Evolutionary conservation across 116 monocot genomes (phyloP), one percentile per base, ranked within the genome.

Genomic region (Posidonia oceanica): DNA sequence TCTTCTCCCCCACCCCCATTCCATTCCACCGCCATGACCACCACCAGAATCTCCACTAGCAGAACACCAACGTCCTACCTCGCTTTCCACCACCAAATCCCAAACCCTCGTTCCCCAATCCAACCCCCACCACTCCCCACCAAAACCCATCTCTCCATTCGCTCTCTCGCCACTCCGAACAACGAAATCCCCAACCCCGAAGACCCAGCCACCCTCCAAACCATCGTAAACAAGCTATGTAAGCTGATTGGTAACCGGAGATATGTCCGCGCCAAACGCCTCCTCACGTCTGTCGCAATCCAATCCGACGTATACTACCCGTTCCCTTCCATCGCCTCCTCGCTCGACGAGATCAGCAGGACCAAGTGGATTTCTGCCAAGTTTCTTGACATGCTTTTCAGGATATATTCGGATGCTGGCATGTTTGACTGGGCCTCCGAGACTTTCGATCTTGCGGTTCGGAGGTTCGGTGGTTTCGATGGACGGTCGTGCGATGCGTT

Each of bases 331-430:
- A 22, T 91, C 23, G 78, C 79, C 39, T 71, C 84, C 54, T 62
- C 77, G n/a, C 66, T 88, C 61, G 72, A 78, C 13, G 44, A 55
- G 21, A 75, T 77, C 41, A 77, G 74, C 79, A 48, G 37, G 8
- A 36, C 29, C 5, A 44, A 70, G 51, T 53, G 63, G 14, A 51
- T 79, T 41, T 55, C 71, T 22, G 6, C 74, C 36, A 69, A 59
- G 3, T 80, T 69, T 36, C 78, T 74, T 15, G 88, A 91, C 81
- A 84, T 91, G 84, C 84, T 91, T 44, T 85, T 96, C 74, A 73
- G 88, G 53, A 84, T 83, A 14, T 96, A 88, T 70, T 78, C 88
- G 3, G 87, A 86, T 23, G 73, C 76, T 22, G 76, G 76, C 69
- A 59, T 77, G 39, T 64, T 74, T 61, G 81, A 70, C 17, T 22